A percentile compares a stretch with the other conserved stretches of the same genome.
phyloP scores from a whole-genome alignment of 1,139 yeast species.

The Suhomyces yuchorum region DNA sequence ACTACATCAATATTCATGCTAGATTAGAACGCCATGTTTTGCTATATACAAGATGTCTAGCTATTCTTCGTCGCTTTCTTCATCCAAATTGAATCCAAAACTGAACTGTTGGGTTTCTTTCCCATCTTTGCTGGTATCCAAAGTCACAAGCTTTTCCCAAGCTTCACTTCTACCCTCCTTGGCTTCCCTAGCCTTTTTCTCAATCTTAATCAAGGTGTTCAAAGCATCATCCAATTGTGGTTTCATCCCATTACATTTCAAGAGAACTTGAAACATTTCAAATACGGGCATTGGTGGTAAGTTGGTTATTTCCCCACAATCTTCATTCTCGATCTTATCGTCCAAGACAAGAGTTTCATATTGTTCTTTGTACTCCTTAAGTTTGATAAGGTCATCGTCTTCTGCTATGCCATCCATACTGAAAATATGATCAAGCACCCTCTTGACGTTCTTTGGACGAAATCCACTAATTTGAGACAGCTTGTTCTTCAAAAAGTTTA shows the following conservation, averaged over 20 bases:
- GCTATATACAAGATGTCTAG: not conserved
- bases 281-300: slow-evolving; percentile 56
- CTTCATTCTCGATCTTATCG: slow-evolving; percentile 35
- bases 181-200: slow-evolving; percentile 25
- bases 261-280: slow-evolving; percentile 56
- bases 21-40: too few relatives aligned
- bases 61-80: slow-evolving; percentile 23
- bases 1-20: too few relatives aligned
- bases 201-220: slow-evolving; percentile 31
- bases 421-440: slow-evolving; percentile 34
- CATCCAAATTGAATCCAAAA: slow-evolving; percentile 36
- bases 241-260: slow-evolving; percentile 35
- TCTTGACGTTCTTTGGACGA: slow-evolving; percentile 53
- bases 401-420: slow-evolving; percentile 34
- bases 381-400: slow-evolving; percentile 16
- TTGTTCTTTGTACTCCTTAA: slow-evolving; percentile 23
- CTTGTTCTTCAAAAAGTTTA: slow-evolving; percentile 68
- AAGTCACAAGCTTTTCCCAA: slow-evolving; percentile 24
- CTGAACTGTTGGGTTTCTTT: slow-evolving; percentile 23
- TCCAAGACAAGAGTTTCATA: slow-evolving; percentile 24
- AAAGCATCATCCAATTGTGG: slow-evolving; percentile 37
- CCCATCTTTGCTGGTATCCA: slow-evolving; percentile 6
- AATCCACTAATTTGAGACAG: slow-evolving; percentile 80
- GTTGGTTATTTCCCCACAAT: slow-evolving; percentile 43
- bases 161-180: slow-evolving; percentile 23